A percentile compares a stretch with the other conserved stretches of the same genome.
Evolutionary conservation across 176 grass and related monocot species (phyloP).

Genomic region (Aegilops longissima): DNA sequence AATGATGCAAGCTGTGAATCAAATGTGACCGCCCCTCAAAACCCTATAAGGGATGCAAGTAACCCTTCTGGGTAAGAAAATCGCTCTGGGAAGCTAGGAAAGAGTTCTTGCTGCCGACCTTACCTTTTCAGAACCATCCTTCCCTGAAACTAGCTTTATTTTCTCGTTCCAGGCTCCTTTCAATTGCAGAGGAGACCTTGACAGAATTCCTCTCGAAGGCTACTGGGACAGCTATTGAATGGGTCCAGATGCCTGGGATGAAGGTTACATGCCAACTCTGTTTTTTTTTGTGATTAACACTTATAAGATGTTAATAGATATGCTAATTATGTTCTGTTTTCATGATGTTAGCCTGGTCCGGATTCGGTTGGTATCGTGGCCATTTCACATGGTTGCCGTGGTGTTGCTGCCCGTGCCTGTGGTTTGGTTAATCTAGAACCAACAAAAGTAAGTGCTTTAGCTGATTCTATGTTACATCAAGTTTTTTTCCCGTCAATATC

Average conservation of each 20-base stretch:
- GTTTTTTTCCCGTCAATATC: background rate
- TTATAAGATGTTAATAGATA: background rate
- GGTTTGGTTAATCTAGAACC: constrained; percentile 98
- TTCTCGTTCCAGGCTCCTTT: constrained; percentile 67
- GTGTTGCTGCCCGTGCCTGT: constrained; percentile 95
- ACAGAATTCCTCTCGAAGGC: constrained; percentile 99
- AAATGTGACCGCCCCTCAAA: constrained; percentile 86
- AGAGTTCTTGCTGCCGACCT: background rate
- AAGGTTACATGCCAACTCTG: constrained; percentile 51
- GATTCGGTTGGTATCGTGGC: constrained; percentile 98
- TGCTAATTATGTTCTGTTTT: constrained; percentile 26
- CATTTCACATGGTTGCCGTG: constrained; percentile 86
- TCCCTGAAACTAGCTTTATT: background rate
- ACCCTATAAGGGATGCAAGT: constrained; percentile 84
- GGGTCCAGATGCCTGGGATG: constrained; percentile 99
- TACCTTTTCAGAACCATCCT: background rate
- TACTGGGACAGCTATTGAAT: constrained; percentile 99
- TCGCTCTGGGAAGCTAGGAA: background rate
- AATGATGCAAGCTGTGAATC: constrained; percentile 96
- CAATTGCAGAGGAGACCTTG: constrained; percentile 93
- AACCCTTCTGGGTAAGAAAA: constrained; percentile 93
- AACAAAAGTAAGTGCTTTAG: constrained; percentile 59
- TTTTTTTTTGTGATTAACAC: background rate
- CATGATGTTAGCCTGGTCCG: constrained; percentile 82
- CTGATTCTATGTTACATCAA: background rate